phyloP scores from a whole-genome alignment of 1,284 basidiomycete species.

The Leccinum cinnamomeum region DNA sequence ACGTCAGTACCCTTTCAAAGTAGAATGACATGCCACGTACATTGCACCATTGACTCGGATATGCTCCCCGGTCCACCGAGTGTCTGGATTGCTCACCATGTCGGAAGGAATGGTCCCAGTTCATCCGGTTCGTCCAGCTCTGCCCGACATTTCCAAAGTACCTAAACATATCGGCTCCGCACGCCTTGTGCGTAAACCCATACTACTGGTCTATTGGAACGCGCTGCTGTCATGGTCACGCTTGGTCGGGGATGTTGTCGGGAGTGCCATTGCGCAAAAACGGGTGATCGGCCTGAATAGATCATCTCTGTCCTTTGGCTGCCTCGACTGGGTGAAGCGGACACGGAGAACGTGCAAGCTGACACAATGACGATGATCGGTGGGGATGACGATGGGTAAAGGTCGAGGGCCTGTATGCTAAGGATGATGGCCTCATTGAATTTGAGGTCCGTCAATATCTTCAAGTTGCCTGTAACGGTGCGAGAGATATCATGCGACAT shows the following conservation, averaged over 20 bases:
- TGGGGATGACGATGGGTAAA: too few species aligned
- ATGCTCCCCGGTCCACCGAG: slow-evolving; percentile 84
- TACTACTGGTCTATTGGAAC: slow-evolving; percentile 63
- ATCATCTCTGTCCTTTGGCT: too few species aligned
- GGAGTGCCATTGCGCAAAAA: slow-evolving; percentile 74
- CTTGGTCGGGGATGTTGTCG: slow-evolving; percentile 67
- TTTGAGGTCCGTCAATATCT: too few species aligned
- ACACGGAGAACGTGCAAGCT: too few species aligned
- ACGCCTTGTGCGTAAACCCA: slow-evolving; percentile 76
- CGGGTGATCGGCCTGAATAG: slow-evolving; percentile 57
- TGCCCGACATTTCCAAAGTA: slow-evolving; percentile 86
- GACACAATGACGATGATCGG: too few species aligned
- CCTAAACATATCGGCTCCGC: slow-evolving; percentile 84
- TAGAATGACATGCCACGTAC: slow-evolving; percentile 42
- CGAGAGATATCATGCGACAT: too few species aligned
- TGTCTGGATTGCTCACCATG: slow-evolving; percentile 51
- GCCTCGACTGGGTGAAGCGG: too few species aligned
- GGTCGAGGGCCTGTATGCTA: too few species aligned
- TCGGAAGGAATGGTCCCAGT: slow-evolving; percentile 63
- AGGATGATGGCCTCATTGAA: too few species aligned
- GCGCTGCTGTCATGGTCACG: slow-evolving; percentile 70
- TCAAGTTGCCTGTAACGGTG: too few species aligned
- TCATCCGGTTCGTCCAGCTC: slow-evolving; percentile 78
- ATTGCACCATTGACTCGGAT: slow-evolving; percentile 72
- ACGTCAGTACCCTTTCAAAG: slow-evolving; percentile 1